These are phyloP conservation scores for Carex arenaria DNA, from an alignment of 202 grass and related monocot genomes.

Conservation along the genomic window DNA sequence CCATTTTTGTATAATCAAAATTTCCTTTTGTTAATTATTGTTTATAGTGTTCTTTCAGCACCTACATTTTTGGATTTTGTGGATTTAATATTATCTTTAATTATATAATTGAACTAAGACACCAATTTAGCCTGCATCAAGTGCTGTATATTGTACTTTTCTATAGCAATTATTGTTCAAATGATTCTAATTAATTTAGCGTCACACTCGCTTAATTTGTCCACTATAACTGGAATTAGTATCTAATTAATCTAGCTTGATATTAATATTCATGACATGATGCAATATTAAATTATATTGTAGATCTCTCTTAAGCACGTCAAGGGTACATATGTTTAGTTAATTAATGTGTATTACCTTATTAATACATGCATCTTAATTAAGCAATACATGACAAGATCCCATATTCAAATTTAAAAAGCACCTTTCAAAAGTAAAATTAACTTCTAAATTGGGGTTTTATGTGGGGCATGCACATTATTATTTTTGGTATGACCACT, in stretches of 20 bases:
- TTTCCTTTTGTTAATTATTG: not conserved
- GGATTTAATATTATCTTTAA: not conserved
- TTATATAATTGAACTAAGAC: slow-evolving; percentile 1
- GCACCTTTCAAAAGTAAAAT: not conserved
- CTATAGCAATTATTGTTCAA: slow-evolving; percentile 20
- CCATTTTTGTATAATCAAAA: slow-evolving; percentile 21
- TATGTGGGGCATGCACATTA: not conserved
- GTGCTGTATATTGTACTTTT: slow-evolving; percentile 22
- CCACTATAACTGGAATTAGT: slow-evolving; percentile 11
- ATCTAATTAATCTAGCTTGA: not conserved
- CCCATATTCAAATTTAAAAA: not conserved
- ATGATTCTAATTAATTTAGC: slow-evolving; percentile 17
- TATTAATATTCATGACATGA: not conserved
- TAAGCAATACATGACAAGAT: not conserved
- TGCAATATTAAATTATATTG: not conserved
- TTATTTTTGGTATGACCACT: not conserved
- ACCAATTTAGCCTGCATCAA: slow-evolving; percentile 2
- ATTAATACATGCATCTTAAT: not conserved
- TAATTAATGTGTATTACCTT: not conserved
- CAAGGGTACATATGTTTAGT: not conserved
- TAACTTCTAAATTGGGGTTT: not conserved
- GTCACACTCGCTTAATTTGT: slow-evolving; percentile 10
- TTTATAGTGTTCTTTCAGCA: slow-evolving; percentile 18
- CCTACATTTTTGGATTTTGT: slow-evolving; percentile 25
- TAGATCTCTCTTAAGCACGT: not conserved